Evolutionary conservation across 2,329 filamentous ascomycete genomes (phyloP).

Genomic region (Cercospora janseana): DNA sequence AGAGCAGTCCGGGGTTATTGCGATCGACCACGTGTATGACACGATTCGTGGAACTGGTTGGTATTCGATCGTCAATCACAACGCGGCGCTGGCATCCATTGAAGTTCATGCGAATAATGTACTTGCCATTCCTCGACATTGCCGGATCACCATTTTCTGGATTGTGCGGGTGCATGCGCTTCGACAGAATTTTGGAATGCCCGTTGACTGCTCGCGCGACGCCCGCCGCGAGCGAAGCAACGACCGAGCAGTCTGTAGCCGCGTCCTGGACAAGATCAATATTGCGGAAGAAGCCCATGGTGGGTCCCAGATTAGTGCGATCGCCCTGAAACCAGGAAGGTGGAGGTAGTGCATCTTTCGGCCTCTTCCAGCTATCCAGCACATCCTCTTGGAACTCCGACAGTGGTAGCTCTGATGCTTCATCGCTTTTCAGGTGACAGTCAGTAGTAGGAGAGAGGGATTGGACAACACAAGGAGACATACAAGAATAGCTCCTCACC

Average conservation of each 20-base stretch:
- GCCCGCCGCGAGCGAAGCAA: constrained; percentile 86
- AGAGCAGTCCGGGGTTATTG: constrained; percentile 75
- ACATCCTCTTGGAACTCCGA: constrained; percentile 71
- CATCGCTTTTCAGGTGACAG: constrained; percentile 52
- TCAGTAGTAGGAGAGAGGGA: constrained; percentile 19
- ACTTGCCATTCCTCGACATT: constrained; percentile 78
- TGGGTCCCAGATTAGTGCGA: constrained; percentile 40
- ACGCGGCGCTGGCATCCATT: constrained; percentile 90
- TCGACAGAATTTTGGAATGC: constrained; percentile 68
- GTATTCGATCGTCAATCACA: constrained; percentile 83
- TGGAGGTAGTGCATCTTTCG: constrained; percentile 62
- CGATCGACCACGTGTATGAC: constrained; percentile 85
- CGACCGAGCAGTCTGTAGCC: constrained; percentile 93
- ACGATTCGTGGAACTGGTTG: constrained; percentile 69
- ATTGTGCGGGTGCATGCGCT: constrained; percentile 75
- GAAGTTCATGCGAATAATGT: constrained; percentile 89
- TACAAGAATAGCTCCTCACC: constrained; percentile 63
- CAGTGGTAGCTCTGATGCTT: constrained; percentile 66
- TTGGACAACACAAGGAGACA: constrained; percentile 34
- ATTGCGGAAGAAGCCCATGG: constrained; percentile 58
- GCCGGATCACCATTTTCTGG: constrained; percentile 55
- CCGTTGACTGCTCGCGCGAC: constrained; percentile 68
- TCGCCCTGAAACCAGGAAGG: constrained; percentile 40
- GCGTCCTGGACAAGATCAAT: constrained; percentile 92
- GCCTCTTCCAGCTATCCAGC: constrained; percentile 82